Evolutionary conservation across 179 eudicot species (phyloP).

Genomic region (Beta macrorhiza): DNA sequence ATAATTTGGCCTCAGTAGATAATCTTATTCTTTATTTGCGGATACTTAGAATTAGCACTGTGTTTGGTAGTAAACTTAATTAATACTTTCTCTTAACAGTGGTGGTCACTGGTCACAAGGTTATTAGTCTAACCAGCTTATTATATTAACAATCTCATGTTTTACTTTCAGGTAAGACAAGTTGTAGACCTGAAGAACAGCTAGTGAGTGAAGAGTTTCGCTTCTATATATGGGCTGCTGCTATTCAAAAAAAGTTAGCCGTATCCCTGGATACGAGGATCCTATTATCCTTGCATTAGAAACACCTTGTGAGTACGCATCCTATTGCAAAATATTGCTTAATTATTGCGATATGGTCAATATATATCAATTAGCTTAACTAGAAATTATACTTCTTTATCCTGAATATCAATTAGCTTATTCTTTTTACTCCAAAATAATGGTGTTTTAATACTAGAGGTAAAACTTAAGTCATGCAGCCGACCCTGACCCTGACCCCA

Average conservation of each 20-base stretch:
- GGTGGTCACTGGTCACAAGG: no score
- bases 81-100: neutral
- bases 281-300: constrained; percentile 65
- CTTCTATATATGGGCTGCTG: constrained; percentile 66
- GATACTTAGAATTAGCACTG: neutral
- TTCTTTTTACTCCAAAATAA: no score
- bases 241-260: constrained; percentile 45
- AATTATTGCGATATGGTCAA: neutral
- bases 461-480: no score
- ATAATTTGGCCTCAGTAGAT: neutral
- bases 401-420: no score
- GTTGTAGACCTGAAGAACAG: constrained; percentile 4
- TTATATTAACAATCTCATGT: constrained; percentile 4
- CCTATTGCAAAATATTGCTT: neutral
- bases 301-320: constrained; percentile 74
- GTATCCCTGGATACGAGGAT: constrained; percentile 68
- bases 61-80: neutral
- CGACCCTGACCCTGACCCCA: no score
- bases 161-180: neutral
- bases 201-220: constrained; percentile 14
- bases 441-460: no score
- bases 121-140: neutral
- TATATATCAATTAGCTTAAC: neutral
- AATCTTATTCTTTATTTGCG: neutral
- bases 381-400: no score